These are phyloP conservation scores for Lasiosphaeris hirsuta DNA, from an alignment of 495 filamentous ascomycete species.

Conservation along the genomic window DNA sequence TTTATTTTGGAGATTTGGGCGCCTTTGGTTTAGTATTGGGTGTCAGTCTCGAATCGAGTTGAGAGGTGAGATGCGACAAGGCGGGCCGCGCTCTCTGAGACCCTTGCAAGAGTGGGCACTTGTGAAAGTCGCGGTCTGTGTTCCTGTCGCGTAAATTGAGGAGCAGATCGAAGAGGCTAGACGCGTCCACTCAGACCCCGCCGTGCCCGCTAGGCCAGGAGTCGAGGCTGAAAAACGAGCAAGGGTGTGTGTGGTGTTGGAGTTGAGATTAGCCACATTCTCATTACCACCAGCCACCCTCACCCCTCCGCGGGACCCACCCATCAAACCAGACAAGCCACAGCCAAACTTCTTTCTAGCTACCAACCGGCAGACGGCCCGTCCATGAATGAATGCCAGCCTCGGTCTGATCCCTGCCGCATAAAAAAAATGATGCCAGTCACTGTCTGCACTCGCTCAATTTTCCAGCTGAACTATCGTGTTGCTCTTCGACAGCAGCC, in stretches of 20 bases:
- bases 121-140: conserved; percentile 14
- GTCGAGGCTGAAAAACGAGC: not conserved
- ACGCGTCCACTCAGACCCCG: not conserved
- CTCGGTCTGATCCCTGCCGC: too few species aligned
- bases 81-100: conserved; percentile 7
- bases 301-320: too few species aligned
- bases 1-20: conserved; percentile 17
- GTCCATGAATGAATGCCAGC: too few species aligned
- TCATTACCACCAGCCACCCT: too few species aligned
- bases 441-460: not conserved
- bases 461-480: not conserved
- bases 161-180: conserved; percentile 9
- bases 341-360: not conserved
- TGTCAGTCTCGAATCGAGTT: conserved; percentile 3
- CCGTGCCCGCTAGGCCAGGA: too few species aligned
- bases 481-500: not conserved
- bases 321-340: not conserved
- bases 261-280: too few species aligned
- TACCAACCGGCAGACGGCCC: not conserved
- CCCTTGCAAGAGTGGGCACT: not conserved
- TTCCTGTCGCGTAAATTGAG: conserved; percentile 28
- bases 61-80: conserved; percentile 9
- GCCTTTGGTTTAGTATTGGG: conserved; percentile 12
- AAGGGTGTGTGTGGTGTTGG: too few species aligned
- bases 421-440: too few species aligned